phyloP scores from a whole-genome alignment of 257 asterid genomes.

The Dorcoceras hygrometricum region DNA sequence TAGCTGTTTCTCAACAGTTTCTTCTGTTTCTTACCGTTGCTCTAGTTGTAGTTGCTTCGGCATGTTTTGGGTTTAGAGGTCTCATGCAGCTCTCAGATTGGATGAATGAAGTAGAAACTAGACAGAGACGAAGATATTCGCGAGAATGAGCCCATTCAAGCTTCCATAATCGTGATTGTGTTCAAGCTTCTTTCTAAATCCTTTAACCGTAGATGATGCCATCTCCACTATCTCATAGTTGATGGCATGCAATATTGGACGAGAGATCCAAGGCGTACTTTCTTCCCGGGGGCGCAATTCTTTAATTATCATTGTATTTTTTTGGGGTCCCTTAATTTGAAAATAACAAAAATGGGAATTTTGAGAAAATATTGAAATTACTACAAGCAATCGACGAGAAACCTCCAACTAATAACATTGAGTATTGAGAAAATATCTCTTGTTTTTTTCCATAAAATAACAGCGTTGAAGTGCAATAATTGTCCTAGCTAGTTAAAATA shows the following conservation, averaged over 20 bases:
- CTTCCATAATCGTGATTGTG: background rate
- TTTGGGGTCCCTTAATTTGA: background rate
- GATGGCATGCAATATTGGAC: background rate
- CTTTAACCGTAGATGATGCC: background rate
- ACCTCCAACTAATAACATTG: no score
- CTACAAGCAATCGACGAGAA: no score
- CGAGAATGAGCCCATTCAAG: slow-evolving; percentile 21
- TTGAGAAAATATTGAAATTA: no score
- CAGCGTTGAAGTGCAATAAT: no score
- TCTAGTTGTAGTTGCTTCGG: slow-evolving; percentile 34
- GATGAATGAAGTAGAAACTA: slow-evolving; percentile 71
- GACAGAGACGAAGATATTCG: slow-evolving; percentile 42
- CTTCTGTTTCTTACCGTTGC: slow-evolving; percentile 38
- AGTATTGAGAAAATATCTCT: no score
- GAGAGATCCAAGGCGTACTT: background rate
- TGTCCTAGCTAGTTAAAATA: no score
- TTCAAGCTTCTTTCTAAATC: background rate
- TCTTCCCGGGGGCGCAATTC: background rate
- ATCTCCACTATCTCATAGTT: background rate
- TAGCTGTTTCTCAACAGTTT: slow-evolving; percentile 33
- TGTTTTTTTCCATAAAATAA: no score
- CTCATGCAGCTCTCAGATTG: slow-evolving; percentile 74
- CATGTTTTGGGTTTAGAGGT: slow-evolving; percentile 56
- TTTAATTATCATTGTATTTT: no score
- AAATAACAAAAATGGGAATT: no score